A percentile compares a stretch with the other conserved stretches of the same genome.
Evolutionary conservation across 805 yeast genomes (phyloP).

Genomic region (Ogataea parapolymorpha): DNA sequence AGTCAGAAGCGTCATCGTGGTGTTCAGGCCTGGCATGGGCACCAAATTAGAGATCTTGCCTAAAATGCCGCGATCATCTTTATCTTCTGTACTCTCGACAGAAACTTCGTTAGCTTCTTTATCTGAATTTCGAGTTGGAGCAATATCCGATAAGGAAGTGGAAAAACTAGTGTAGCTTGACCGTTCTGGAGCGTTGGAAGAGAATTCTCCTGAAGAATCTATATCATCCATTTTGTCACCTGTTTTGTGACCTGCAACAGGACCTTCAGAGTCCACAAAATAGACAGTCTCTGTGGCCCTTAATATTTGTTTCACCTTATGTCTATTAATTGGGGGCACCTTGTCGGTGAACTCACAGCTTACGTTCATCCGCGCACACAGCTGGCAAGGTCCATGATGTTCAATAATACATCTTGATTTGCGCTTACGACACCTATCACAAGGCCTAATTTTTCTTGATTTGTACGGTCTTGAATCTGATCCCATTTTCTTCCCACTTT

Average conservation of each 20-base stretch:
- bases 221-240: neutral
- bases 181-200: too few species aligned
- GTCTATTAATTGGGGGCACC: slow-evolving; percentile 17
- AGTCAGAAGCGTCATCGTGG: too few species aligned
- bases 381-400: slow-evolving; percentile 11
- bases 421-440: slow-evolving; percentile 18
- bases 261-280: too few species aligned
- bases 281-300: neutral
- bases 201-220: too few species aligned
- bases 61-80: too few species aligned
- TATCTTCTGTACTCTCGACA: too few species aligned
- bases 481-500: neutral
- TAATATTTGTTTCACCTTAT: neutral
- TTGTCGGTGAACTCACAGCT: slow-evolving; percentile 16
- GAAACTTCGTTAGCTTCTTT: too few species aligned
- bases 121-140: too few species aligned
- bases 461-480: slow-evolving; percentile 14
- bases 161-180: too few species aligned
- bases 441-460: slow-evolving; percentile 16
- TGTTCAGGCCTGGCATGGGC: too few species aligned
- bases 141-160: too few species aligned
- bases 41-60: too few species aligned
- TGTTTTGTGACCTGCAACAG: neutral
- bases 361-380: slow-evolving; percentile 9
- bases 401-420: slow-evolving; percentile 13